A percentile compares a stretch with the other conserved stretches of the same genome.
Evolutionary conservation across 164 flowering plant genomes (phyloP).

Genomic region (Warburgia ugandensis): DNA sequence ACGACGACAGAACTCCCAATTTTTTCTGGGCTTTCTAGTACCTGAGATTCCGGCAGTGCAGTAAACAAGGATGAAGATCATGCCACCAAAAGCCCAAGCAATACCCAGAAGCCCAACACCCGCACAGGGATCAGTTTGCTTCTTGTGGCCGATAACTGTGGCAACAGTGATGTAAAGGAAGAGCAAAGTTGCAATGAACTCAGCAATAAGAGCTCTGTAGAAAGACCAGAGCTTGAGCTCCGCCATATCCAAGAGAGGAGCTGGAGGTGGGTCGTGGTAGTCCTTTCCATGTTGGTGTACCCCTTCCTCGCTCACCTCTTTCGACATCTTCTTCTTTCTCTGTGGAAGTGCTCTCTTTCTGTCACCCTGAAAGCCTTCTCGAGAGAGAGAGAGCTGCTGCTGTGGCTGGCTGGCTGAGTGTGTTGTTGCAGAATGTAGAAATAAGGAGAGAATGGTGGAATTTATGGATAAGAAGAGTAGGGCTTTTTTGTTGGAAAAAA

Average conservation of each 20-base stretch:
- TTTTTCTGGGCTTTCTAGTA: no score
- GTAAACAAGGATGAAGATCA: constrained; percentile 41
- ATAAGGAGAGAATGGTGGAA: background rate
- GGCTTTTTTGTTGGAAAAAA: background rate
- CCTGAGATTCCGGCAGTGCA: constrained; percentile 46
- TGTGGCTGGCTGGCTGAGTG: background rate
- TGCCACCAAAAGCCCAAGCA: constrained; percentile 44
- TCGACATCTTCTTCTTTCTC: constrained; percentile 23
- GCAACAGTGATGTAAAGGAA: constrained; percentile 32
- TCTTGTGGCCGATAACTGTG: constrained; percentile 36
- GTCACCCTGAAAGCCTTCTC: no score
- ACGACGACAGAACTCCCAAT: no score
- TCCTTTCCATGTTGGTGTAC: constrained; percentile 28
- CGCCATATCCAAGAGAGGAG: constrained; percentile 29
- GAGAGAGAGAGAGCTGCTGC: background rate
- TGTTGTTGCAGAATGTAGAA: background rate
- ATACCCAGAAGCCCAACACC: constrained; percentile 36
- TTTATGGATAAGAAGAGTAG: constrained; percentile 17
- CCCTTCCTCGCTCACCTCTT: constrained; percentile 34
- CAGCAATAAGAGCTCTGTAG: constrained; percentile 39
- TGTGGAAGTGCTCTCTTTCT: constrained; percentile 1
- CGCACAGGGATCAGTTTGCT: constrained; percentile 13
- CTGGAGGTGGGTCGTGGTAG: constrained; percentile 40
- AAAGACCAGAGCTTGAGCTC: constrained; percentile 38
- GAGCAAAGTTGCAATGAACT: constrained; percentile 35